These are phyloP conservation scores for Neurospora sp. DNA, from an alignment of 495 filamentous ascomycete genomes.

Conservation along the genomic window DNA sequence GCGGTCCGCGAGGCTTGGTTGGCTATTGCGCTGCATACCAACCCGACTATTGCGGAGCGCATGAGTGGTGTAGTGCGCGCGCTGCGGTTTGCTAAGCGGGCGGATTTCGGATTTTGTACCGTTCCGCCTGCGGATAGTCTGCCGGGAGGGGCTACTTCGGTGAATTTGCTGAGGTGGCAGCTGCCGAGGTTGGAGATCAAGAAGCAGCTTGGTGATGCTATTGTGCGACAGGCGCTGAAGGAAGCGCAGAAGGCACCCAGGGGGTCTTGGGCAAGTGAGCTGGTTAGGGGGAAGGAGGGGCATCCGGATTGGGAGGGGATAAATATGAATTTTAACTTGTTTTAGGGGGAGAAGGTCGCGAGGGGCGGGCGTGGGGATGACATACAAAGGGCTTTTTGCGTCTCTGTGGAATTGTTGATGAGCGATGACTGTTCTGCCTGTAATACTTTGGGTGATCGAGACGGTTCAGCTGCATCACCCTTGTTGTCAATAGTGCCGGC, in stretches of 20 bases:
- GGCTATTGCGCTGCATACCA: slow-evolving; percentile 36
- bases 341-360: too few species aligned
- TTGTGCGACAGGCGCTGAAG: slow-evolving; percentile 30
- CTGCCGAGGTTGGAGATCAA: slow-evolving; percentile 31
- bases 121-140: slow-evolving; percentile 1
- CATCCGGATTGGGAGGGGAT: slow-evolving; percentile 24
- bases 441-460: too few species aligned
- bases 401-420: too few species aligned
- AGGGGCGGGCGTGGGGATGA: too few species aligned
- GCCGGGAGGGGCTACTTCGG: slow-evolving; percentile 1
- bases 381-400: too few species aligned
- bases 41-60: slow-evolving; percentile 34
- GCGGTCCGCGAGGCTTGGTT: slow-evolving; percentile 34
- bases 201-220: slow-evolving; percentile 37
- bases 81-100: slow-evolving; percentile 26
- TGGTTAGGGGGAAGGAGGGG: slow-evolving; percentile 21
- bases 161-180: slow-evolving; percentile 15
- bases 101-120: slow-evolving; percentile 30
- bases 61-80: slow-evolving; percentile 25
- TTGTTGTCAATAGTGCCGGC: too few species aligned
- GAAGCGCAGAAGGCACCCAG: slow-evolving; percentile 31
- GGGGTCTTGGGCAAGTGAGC: slow-evolving; percentile 23
- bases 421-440: too few species aligned
- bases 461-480: too few species aligned
- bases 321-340: slow-evolving; percentile 30